Percentiles rank a stretch among this genome's conserved stretches.
Conservation (phyloP, 176 grass and related monocot species). For the Secale cereale region DNA sequence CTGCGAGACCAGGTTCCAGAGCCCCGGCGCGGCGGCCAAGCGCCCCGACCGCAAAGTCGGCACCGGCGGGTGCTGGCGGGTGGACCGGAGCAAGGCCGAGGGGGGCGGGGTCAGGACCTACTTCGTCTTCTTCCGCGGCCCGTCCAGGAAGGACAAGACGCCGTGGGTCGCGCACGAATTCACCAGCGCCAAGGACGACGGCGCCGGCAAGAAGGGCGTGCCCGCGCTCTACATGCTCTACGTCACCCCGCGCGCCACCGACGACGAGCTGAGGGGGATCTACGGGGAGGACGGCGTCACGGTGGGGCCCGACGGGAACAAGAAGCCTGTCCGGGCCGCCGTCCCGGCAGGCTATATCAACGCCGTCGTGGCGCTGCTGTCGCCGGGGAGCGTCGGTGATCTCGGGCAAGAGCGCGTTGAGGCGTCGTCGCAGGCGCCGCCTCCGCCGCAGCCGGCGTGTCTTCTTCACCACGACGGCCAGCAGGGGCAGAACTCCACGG, state of each 20-base stretch:
- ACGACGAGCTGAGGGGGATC: background rate
- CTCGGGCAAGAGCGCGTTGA: slow-evolving; percentile 28
- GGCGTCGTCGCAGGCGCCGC: background rate
- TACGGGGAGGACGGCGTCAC: background rate
- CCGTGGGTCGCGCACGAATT: slow-evolving; percentile 31
- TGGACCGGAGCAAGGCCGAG: background rate
- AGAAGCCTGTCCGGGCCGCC: background rate
- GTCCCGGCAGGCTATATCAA: background rate
- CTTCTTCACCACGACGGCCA: background rate
- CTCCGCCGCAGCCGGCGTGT: background rate
- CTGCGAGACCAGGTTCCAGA: background rate
- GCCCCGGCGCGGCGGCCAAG: background rate
- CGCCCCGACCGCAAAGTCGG: background rate
- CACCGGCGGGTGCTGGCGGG: slow-evolving; percentile 9
- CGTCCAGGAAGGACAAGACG: background rate
- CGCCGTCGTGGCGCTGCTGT: background rate
- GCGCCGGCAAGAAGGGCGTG: background rate
- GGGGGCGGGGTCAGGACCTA: background rate
- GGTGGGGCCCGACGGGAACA: background rate
- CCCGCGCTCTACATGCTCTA: slow-evolving; percentile 28
- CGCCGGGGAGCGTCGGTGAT: background rate
- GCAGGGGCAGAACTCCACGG: background rate
- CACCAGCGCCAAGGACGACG: background rate
- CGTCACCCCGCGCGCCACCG: slow-evolving; percentile 18
- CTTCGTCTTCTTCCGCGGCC: slow-evolving; percentile 9